These are phyloP conservation scores for Scleroderma citrinum DNA, from an alignment of 768 basidiomycete species.

Conservation along the genomic window DNA sequence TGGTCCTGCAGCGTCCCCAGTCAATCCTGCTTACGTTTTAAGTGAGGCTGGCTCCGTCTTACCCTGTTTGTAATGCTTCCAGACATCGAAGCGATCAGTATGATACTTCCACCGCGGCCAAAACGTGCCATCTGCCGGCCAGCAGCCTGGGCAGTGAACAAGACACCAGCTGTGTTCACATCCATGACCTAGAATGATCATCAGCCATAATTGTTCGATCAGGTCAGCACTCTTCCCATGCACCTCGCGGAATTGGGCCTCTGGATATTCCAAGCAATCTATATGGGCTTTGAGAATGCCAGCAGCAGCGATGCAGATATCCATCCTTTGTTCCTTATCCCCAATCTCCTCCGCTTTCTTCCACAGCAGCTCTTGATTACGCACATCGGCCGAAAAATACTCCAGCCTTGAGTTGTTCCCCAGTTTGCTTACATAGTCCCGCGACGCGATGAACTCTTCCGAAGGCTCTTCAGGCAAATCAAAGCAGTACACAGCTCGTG, in stretches of 20 bases:
- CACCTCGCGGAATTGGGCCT: constrained; percentile 58
- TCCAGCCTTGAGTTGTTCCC: constrained; percentile 42
- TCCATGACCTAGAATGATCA: constrained; percentile 46
- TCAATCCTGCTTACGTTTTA: background rate
- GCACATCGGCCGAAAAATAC: constrained; percentile 63
- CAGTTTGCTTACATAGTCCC: constrained; percentile 45
- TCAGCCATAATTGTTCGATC: background rate
- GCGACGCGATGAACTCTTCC: constrained; percentile 50
- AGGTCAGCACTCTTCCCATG: constrained; percentile 3
- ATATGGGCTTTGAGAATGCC: constrained; percentile 58
- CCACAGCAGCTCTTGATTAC: constrained; percentile 58
- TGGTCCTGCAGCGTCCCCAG: constrained; percentile 47
- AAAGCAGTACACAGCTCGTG: constrained; percentile 61
- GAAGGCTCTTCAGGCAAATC: constrained; percentile 55
- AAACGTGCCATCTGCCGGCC: constrained; percentile 51
- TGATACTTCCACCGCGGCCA: constrained; percentile 45
- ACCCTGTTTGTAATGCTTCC: constrained; percentile 71
- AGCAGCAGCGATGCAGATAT: constrained; percentile 74
- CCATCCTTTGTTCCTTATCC: constrained; percentile 62
- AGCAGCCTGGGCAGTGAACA: constrained; percentile 58
- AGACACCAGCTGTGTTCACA: constrained; percentile 57
- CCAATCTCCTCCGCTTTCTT: constrained; percentile 52
- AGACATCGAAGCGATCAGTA: constrained; percentile 56
- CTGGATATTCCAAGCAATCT: constrained; percentile 63
- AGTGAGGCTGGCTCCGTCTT: constrained; percentile 6